Percentiles rank a stretch among this genome's conserved stretches.
phyloP scores from a whole-genome alignment of 2,329 filamentous ascomycete species.

The Fusarium burgessii region DNA sequence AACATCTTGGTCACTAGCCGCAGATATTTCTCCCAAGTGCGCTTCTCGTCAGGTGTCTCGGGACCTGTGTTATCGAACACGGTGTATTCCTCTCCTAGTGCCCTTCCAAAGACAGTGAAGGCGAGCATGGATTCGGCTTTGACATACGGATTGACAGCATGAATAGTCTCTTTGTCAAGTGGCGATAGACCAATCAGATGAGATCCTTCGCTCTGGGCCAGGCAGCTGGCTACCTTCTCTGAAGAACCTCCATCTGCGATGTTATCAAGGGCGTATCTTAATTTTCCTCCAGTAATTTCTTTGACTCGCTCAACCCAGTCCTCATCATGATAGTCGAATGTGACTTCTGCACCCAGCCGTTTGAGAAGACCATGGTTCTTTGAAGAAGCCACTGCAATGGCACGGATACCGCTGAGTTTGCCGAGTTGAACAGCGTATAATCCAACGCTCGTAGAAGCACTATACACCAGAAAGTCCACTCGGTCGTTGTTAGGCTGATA shows the following conservation, averaged over 20 bases:
- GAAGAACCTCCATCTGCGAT: conserved; percentile 1
- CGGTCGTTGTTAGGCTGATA: accelerated
- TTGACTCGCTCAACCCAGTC: conserved; percentile 5
- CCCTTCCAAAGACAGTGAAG: conserved; percentile 16
- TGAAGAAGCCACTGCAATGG: conserved; percentile 6
- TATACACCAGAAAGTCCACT: background rate
- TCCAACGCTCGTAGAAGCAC: conserved; percentile 18
- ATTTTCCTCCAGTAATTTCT: background rate
- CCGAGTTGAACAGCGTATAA: conserved; percentile 17
- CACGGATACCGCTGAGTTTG: background rate
- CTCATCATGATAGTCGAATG: background rate
- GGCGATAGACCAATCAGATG: background rate
- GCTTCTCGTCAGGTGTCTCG: background rate
- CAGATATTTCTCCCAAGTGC: background rate
- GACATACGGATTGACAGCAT: background rate
- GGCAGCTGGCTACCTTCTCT: background rate
- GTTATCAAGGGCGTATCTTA: conserved; percentile 5
- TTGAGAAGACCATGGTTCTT: conserved; percentile 3
- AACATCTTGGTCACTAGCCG: background rate
- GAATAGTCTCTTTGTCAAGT: background rate
- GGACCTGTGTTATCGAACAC: conserved; percentile 1
- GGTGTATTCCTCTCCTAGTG: background rate
- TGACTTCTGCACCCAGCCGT: background rate
- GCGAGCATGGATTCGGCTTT: conserved; percentile 2
- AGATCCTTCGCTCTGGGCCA: background rate